Percentiles rank a stretch among this genome's conserved stretches.
phyloP scores from a whole-genome alignment of 1,284 basidiomycete species.

The Pseudozyma tsukubaensis region DNA sequence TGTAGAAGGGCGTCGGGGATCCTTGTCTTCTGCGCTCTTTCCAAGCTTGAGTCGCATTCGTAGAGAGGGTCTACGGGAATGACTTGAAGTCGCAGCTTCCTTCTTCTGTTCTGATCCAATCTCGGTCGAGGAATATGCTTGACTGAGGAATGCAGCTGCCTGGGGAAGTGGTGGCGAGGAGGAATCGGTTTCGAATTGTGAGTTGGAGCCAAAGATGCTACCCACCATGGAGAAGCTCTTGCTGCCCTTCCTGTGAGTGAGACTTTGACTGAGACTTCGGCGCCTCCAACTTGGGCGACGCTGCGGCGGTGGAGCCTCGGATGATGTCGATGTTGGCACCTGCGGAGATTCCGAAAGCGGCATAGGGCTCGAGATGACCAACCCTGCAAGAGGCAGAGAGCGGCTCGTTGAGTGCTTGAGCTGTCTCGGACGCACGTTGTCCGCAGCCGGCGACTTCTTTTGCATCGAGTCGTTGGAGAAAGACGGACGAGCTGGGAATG shows the following conservation, averaged over 20 bases:
- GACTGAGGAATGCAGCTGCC: slow-evolving; percentile 9
- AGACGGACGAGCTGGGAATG: slow-evolving; percentile 26
- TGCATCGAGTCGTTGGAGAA: slow-evolving; percentile 12
- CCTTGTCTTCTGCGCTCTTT: slow-evolving; percentile 7
- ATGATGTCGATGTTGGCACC: not conserved
- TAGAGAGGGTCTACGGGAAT: slow-evolving; percentile 26
- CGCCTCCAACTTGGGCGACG: slow-evolving; percentile 15
- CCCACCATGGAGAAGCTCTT: slow-evolving; percentile 42
- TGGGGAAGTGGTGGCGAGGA: slow-evolving; percentile 23
- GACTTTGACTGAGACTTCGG: slow-evolving; percentile 17
- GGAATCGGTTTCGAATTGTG: not conserved
- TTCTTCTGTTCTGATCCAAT: not conserved
- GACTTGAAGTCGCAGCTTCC: slow-evolving; percentile 5
- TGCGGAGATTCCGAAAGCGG: slow-evolving; percentile 7
- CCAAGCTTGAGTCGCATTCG: slow-evolving; percentile 20
- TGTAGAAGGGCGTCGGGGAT: slow-evolving; percentile 27
- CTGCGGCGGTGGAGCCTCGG: slow-evolving; percentile 12
- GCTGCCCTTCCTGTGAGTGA: slow-evolving; percentile 42
- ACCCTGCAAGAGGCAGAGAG: slow-evolving; percentile 19
- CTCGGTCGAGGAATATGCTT: slow-evolving; percentile 5
- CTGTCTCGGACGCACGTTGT: slow-evolving; percentile 6
- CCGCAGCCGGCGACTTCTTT: not conserved
- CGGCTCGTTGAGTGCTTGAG: slow-evolving; percentile 27
- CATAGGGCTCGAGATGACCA: slow-evolving; percentile 19
- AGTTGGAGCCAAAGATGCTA: slow-evolving; percentile 17